phyloP scores from a whole-genome alignment of 306 rosid species.

The Comarum palustre region DNA sequence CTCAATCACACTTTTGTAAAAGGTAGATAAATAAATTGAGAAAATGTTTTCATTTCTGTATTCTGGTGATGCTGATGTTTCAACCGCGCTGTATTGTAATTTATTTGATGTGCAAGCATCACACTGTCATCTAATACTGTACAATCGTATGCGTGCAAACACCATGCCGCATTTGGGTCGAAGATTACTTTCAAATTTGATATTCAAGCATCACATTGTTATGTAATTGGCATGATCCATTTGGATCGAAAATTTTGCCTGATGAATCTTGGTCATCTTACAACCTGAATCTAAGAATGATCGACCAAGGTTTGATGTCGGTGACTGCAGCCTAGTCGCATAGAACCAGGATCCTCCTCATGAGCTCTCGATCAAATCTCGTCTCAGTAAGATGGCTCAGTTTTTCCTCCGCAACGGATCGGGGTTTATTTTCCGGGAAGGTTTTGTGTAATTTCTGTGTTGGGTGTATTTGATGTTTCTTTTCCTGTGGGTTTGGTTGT shows the following conservation, averaged over 20 bases:
- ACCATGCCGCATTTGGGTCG: background rate
- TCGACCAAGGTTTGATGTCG: background rate
- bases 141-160: background rate
- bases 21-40: slow-evolving; percentile 68
- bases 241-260: background rate
- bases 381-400: no score
- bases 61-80: slow-evolving; percentile 22
- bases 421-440: no score
- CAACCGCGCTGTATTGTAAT: background rate
- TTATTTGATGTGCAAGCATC: background rate
- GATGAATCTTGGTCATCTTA: background rate
- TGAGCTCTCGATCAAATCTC: no score
- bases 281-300: background rate
- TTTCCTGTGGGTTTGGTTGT: no score
- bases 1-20: slow-evolving; percentile 34
- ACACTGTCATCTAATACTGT: background rate
- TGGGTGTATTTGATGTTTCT: no score
- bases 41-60: slow-evolving; percentile 26
- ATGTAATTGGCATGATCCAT: no score
- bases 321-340: no score
- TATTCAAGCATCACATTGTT: no score
- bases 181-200: background rate
- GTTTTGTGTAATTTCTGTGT: no score
- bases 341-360: no score
- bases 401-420: no score